Percentiles rank a stretch among this genome's conserved stretches.
phyloP scores from a whole-genome alignment of 345 rosid species.

The Ceriops zippeliana region DNA sequence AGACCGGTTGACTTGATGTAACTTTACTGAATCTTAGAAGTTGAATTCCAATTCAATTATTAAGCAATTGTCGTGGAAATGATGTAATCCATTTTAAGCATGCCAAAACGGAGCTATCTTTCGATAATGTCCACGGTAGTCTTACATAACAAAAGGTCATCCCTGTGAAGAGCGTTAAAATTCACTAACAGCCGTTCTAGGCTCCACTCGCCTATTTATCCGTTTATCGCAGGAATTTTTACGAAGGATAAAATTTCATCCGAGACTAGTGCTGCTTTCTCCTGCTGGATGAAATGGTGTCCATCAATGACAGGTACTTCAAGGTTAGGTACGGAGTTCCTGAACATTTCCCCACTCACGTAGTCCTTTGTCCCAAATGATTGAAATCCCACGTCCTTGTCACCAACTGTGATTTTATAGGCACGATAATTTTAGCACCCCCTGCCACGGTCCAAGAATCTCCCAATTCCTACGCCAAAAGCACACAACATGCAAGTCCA shows the following conservation, averaged over 20 bases:
- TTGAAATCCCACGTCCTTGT: conserved; percentile 20
- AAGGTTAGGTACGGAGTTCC: conserved; percentile 19
- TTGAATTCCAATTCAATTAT: too few relatives aligned
- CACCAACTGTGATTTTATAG: conserved; percentile 22
- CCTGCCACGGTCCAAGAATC: conserved; percentile 24
- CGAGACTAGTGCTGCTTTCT: conserved; percentile 23
- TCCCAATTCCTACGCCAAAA: conserved; percentile 25
- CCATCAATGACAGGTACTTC: conserved; percentile 22
- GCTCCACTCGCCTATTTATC: not conserved
- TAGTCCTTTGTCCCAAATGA: conserved; percentile 20
- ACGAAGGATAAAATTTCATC: conserved; percentile 15
- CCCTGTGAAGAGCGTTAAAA: not conserved
- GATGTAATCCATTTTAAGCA: too few relatives aligned
- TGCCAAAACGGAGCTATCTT: too few relatives aligned
- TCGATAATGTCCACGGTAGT: too few relatives aligned
- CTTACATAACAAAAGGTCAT: too few relatives aligned
- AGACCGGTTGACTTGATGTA: too few relatives aligned
- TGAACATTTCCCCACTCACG: conserved; percentile 14
- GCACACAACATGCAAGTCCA: not conserved
- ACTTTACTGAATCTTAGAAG: too few relatives aligned
- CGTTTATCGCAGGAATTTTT: not conserved
- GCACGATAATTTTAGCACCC: conserved; percentile 23
- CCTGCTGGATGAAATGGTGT: conserved; percentile 26
- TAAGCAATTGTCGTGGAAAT: too few relatives aligned
- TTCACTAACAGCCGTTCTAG: not conserved